Evolutionary conservation across 371 early-diverging fungal species (phyloP).

Genomic region (Lichtheimia hyalospora): DNA sequence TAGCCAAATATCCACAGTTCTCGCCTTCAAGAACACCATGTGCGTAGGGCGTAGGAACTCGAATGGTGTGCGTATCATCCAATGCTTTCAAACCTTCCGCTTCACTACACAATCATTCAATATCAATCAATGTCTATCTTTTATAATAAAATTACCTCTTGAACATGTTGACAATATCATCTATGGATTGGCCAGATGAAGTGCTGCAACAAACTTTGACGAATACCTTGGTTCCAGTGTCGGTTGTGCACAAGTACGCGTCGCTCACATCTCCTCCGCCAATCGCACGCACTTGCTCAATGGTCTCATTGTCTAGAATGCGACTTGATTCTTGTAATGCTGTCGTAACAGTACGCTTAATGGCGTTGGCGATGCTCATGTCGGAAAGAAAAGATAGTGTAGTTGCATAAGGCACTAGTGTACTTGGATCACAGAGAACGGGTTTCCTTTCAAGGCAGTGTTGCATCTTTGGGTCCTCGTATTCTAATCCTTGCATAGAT

Average conservation of each 20-base stretch:
- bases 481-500: too few species aligned
- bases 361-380: slow-evolving; percentile 4
- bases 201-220: slow-evolving; percentile 11
- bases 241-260: slow-evolving; percentile 6
- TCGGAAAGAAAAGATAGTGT: too few species aligned
- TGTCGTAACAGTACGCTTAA: slow-evolving; percentile 5
- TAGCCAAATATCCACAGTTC: slow-evolving; percentile 7
- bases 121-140: neutral
- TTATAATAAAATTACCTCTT: neutral
- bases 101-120: neutral
- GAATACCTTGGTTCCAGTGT: slow-evolving; percentile 5
- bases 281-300: slow-evolving; percentile 8
- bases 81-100: slow-evolving; percentile 13
- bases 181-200: slow-evolving; percentile 4
- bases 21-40: slow-evolving; percentile 6
- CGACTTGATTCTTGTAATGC: neutral
- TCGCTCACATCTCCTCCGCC: slow-evolving; percentile 14
- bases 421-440: too few species aligned
- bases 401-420: too few species aligned
- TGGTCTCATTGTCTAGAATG: neutral
- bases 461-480: too few species aligned
- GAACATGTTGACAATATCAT: slow-evolving; percentile 14
- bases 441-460: too few species aligned
- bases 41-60: slow-evolving; percentile 13
- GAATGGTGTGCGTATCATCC: slow-evolving; percentile 15